Conservation (phyloP, 805 yeast species). For the Sugiyamaella mastotermitis region DNA sequence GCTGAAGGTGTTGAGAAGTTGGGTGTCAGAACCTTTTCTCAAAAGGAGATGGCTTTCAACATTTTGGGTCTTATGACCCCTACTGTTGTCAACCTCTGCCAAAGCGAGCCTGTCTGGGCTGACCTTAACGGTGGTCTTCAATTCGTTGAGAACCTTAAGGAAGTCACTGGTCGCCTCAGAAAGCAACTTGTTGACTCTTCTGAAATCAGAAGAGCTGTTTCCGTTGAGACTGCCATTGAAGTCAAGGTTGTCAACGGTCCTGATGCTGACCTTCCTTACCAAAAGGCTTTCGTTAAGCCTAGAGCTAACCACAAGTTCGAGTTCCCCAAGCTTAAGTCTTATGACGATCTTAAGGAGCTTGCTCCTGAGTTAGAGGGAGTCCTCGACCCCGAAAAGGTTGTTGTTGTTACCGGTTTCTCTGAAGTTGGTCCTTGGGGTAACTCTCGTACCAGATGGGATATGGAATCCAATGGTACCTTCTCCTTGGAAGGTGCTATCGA, state of each 20-base stretch:
- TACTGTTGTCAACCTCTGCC: constrained; percentile 76
- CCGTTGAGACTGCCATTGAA: constrained; percentile 84
- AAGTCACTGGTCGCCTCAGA: constrained; percentile 74
- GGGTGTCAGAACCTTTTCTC: constrained; percentile 97
- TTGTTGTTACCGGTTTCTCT: constrained; percentile 96
- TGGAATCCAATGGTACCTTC: constrained; percentile 93
- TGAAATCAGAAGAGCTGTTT: constrained; percentile 91
- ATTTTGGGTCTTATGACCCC: constrained; percentile 90
- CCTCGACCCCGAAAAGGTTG: constrained; percentile 83
- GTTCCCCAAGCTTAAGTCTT: constrained; percentile 83
- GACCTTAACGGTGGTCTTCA: constrained; percentile 99
- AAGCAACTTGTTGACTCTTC: constrained; percentile 67
- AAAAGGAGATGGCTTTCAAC: constrained; percentile 99
- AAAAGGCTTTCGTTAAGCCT: constrained; percentile 75
- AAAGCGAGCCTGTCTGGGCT: constrained; percentile 92
- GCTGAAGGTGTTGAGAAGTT: constrained; percentile 95
- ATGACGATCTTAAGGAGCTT: constrained; percentile 60
- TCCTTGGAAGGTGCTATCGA: constrained; percentile 97
- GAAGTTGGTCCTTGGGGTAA: constrained; percentile 99
- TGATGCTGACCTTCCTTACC: constrained; percentile 78
- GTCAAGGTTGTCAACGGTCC: constrained; percentile 81
- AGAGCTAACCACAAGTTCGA: constrained; percentile 91
- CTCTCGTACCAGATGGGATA: constrained; percentile 98
- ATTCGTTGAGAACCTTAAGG: constrained; percentile 85
- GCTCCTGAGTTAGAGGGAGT: constrained; percentile 76